Conservation (phyloP, 805 yeast genomes). For the Pichia kluyveri region DNA sequence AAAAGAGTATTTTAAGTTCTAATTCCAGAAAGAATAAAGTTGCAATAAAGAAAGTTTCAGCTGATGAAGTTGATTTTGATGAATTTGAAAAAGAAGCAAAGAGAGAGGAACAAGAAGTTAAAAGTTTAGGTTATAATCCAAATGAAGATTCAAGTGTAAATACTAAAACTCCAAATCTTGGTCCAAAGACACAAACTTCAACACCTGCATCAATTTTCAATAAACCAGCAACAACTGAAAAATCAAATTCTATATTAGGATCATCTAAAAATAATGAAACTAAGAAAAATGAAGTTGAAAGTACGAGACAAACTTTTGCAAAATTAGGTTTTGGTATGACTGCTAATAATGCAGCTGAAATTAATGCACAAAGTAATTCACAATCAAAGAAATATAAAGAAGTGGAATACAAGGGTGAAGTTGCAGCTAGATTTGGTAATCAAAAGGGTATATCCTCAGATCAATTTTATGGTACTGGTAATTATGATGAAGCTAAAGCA, state of each 20-base stretch:
- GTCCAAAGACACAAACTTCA: slow-evolving; percentile 16
- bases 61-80: slow-evolving; percentile 46
- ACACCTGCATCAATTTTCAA: slow-evolving; percentile 13
- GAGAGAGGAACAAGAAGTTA: slow-evolving; percentile 67
- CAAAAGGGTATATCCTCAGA: slow-evolving; percentile 96
- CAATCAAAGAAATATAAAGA: slow-evolving; percentile 23
- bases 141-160: slow-evolving; percentile 14
- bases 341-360: slow-evolving; percentile 39
- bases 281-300: slow-evolving; percentile 24
- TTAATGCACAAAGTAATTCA: slow-evolving; percentile 10
- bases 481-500: slow-evolving; percentile 68
- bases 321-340: slow-evolving; percentile 89
- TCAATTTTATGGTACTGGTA: slow-evolving; percentile 84
- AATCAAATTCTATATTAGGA: neutral
- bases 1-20: slow-evolving; percentile 30
- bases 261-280: neutral
- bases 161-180: slow-evolving; percentile 12
- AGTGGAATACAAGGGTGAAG: slow-evolving; percentile 60
- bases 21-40: slow-evolving; percentile 50
- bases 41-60: slow-evolving; percentile 46
- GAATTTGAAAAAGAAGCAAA: slow-evolving; percentile 70
- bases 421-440: slow-evolving; percentile 67
- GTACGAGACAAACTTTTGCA: slow-evolving; percentile 63
- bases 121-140: slow-evolving; percentile 44
- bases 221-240: neutral